phyloP scores from a whole-genome alignment of 108 stramenopile genomes.

The Parmales sp. region DNA sequence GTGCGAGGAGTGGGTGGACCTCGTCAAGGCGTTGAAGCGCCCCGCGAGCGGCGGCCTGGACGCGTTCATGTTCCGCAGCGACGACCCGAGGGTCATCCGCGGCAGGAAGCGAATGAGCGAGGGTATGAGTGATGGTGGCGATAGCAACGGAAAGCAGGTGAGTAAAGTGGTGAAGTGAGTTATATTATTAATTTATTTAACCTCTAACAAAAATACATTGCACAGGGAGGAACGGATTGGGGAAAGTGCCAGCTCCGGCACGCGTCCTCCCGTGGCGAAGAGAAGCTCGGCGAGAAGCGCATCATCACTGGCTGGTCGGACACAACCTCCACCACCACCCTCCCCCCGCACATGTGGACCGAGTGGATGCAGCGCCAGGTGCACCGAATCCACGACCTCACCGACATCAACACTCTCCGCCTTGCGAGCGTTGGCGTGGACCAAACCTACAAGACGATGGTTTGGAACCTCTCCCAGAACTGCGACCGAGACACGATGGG shows the following conservation, averaged over 20 bases:
- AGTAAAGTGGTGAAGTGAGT: no score
- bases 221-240: slow-evolving; percentile 29
- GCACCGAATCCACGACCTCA: slow-evolving; percentile 32
- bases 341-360: slow-evolving; percentile 35
- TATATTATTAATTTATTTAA: no score
- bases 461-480: slow-evolving; percentile 45
- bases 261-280: slow-evolving; percentile 16
- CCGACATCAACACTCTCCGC: slow-evolving; percentile 39
- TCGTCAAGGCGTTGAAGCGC: slow-evolving; percentile 13
- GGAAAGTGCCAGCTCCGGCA: slow-evolving; percentile 28
- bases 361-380: slow-evolving; percentile 32
- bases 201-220: no score
- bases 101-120: slow-evolving; percentile 19
- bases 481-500: slow-evolving; percentile 38
- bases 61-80: slow-evolving; percentile 30
- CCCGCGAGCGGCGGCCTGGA: slow-evolving; percentile 25
- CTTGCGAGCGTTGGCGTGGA: slow-evolving; percentile 23
- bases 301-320: slow-evolving; percentile 35
- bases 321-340: slow-evolving; percentile 10
- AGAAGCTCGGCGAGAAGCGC: slow-evolving; percentile 31
- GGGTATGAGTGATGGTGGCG: not conserved
- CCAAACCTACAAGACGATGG: slow-evolving; percentile 34
- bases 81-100: slow-evolving; percentile 30
- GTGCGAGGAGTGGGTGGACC: slow-evolving; percentile 8
- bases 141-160: slow-evolving; percentile 14